Percentiles rank a stretch among this genome's conserved stretches.
Conservation (phyloP, 1,139 yeast species). For the Kazachstania sp. region DNA sequence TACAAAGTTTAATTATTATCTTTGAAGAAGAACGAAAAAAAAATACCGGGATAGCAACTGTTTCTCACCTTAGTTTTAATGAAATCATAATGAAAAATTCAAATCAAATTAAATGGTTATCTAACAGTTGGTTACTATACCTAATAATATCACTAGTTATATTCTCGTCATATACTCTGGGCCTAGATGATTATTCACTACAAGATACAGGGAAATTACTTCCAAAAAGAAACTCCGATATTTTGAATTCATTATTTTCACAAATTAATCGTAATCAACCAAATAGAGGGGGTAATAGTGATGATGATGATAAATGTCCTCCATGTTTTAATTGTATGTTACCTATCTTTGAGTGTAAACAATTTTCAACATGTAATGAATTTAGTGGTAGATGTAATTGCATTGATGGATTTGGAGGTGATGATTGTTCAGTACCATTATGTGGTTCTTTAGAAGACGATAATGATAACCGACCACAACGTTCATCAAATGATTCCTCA, state of each 20-base stretch:
- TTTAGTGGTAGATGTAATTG: conserved; percentile 91
- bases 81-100: too few species aligned
- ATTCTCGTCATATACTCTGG: too few species aligned
- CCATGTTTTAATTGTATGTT: conserved; percentile 92
- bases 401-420: conserved; percentile 86
- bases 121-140: too few species aligned
- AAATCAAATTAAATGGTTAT: too few species aligned
- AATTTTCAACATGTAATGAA: conserved; percentile 76
- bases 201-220: not conserved
- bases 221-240: not conserved
- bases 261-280: not conserved
- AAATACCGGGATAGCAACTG: too few species aligned
- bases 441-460: conserved; percentile 76
- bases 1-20: too few species aligned
- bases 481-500: conserved; percentile 37
- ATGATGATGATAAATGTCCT: conserved; percentile 43
- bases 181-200: too few species aligned
- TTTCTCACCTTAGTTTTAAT: too few species aligned
- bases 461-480: conserved; percentile 52
- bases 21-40: too few species aligned
- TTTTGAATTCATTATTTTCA: not conserved
- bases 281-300: not conserved
- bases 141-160: too few species aligned
- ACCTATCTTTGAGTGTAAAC: conserved; percentile 85
- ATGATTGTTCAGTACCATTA: conserved; percentile 80